Conservation (phyloP, 805 yeast genomes). For the Candida tibetensis region DNA sequence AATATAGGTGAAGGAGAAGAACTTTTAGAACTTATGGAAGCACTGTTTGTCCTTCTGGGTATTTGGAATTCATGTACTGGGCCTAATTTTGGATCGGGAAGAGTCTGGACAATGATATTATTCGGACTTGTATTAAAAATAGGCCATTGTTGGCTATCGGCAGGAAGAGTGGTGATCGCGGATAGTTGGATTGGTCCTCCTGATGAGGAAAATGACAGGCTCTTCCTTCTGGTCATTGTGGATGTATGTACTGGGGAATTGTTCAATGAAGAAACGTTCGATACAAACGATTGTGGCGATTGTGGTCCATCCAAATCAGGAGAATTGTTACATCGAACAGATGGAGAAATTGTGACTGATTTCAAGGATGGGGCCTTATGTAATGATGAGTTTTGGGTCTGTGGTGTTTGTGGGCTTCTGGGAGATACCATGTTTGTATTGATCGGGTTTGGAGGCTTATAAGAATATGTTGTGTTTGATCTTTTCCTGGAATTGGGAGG, state of each 20-base stretch:
- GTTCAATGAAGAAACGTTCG: constrained; percentile 5
- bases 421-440: constrained; percentile 10
- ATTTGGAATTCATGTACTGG: constrained; percentile 7
- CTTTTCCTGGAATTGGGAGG: constrained; percentile 12
- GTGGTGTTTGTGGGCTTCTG: constrained; percentile 14
- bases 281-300: constrained; percentile 19
- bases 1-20: constrained; percentile 3
- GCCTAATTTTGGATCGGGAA: constrained; percentile 6
- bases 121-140: constrained; percentile 6
- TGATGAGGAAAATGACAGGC: constrained; percentile 9
- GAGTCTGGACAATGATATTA: background rate
- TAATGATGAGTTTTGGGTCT: constrained; percentile 11
- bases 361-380: constrained; percentile 34
- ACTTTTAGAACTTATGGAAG: background rate
- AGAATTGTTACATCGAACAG: constrained; percentile 15
- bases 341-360: constrained; percentile 39
- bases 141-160: constrained; percentile 5
- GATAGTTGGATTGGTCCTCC: constrained; percentile 4
- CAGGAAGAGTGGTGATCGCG: background rate
- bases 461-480: constrained; percentile 21
- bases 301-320: constrained; percentile 3
- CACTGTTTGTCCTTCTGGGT: background rate
- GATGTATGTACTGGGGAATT: constrained; percentile 3
- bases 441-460: constrained; percentile 15
- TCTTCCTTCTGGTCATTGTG: constrained; percentile 14